Evolutionary conservation across 345 rosid genomes (phyloP).

Genomic region (Pugionium cornutum): DNA sequence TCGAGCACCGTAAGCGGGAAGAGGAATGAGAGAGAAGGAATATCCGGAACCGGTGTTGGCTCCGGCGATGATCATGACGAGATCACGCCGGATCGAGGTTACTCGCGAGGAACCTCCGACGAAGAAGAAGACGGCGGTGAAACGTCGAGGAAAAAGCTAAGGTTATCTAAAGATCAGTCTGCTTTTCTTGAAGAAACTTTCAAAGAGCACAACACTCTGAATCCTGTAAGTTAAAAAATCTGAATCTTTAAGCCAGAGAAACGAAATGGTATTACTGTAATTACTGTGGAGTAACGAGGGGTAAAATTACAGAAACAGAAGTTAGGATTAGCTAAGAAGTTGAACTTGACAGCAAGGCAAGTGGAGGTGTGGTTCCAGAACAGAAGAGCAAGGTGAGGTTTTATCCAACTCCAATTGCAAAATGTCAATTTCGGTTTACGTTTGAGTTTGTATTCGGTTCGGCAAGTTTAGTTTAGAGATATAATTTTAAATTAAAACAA

Average conservation of each 20-base stretch:
- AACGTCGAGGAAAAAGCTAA: constrained; percentile 84
- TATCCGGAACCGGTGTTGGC: constrained; percentile 20
- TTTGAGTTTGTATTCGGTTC: too few species aligned
- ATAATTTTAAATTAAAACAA: too few species aligned
- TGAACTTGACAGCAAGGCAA: constrained; percentile 80
- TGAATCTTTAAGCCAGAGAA: neutral
- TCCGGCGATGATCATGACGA: constrained; percentile 67
- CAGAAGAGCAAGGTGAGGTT: constrained; percentile 89
- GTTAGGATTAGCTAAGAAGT: constrained; percentile 76
- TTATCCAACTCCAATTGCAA: neutral
- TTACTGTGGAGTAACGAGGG: neutral
- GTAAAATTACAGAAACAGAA: constrained; percentile 72
- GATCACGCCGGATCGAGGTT: constrained; percentile 57
- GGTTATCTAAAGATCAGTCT: constrained; percentile 90
- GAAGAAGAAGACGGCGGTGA: constrained; percentile 91
- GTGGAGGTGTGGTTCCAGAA: constrained; percentile 99
- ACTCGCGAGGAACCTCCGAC: constrained; percentile 79
- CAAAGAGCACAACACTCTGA: constrained; percentile 96
- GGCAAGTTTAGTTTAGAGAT: too few species aligned
- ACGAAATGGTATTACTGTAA: neutral
- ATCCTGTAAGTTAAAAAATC: constrained; percentile 64
- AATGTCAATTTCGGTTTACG: neutral
- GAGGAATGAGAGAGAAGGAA: constrained; percentile 75
- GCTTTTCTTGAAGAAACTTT: constrained; percentile 91
- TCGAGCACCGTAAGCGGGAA: constrained; percentile 85